Conservation (phyloP, 352 stramenopile species). For the Pythium sp. region DNA sequence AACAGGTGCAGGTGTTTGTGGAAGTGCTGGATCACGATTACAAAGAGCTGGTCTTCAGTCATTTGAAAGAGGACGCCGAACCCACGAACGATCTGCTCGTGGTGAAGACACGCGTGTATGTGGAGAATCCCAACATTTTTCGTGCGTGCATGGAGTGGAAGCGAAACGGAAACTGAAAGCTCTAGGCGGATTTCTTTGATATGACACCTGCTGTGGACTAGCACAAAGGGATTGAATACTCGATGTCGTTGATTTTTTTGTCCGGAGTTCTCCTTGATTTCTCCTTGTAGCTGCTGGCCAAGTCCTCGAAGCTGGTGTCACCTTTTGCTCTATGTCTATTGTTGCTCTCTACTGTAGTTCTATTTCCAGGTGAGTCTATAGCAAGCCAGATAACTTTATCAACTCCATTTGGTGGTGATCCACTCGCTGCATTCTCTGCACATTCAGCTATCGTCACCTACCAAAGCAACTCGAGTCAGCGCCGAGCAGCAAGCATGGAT, state of each 20-base stretch:
- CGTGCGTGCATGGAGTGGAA: not conserved
- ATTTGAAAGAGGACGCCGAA: not conserved
- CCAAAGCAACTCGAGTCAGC: not conserved
- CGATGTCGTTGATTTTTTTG: not conserved
- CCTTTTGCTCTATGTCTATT: not conserved
- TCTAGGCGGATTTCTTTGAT: not conserved
- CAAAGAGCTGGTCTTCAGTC: not conserved
- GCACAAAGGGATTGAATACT: not conserved
- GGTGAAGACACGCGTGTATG: not conserved
- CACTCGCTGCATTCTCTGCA: not conserved
- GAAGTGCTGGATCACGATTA: not conserved
- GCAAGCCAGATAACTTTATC: not conserved
- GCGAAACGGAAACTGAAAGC: not conserved
- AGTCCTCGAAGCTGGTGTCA: not conserved
- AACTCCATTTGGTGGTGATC: not conserved
- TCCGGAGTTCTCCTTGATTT: not conserved
- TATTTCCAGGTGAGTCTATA: not conserved
- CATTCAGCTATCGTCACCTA: not conserved
- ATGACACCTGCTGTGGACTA: not conserved
- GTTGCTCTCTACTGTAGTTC: not conserved
- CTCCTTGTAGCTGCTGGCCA: not conserved
- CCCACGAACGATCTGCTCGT: not conserved
- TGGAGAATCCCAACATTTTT: not conserved
- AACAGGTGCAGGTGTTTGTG: not conserved
- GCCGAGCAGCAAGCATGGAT: constrained; percentile 20